Evolutionary conservation across 2,329 filamentous ascomycete species (phyloP), one percentile per base, ranked within the genome.

Genomic region (Magnaporthiopsis incrustans): DNA sequence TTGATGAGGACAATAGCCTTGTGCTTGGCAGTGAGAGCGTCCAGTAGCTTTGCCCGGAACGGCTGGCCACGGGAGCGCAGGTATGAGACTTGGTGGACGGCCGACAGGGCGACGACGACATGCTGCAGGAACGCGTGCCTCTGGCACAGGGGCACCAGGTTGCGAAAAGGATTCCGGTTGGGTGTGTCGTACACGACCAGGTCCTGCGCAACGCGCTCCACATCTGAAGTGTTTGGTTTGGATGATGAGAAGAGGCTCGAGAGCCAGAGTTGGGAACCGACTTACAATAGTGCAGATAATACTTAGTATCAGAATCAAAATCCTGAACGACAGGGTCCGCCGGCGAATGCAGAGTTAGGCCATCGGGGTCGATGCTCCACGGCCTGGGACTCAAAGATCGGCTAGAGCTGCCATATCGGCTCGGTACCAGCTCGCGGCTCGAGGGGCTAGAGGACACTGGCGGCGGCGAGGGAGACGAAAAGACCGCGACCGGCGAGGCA

Each of bases 61-160:
- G 70, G 69, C 4, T 70, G 69, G 53, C 75, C 65, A 33, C 71
- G 72, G 22, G 73, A 72, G 25, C 74, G 74, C 61, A 76, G 71
- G 22, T 78, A 71, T 50, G 79, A 79, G 30, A 77, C 79, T 70
- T 81, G 75, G 70, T 82, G 80, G 63, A 80, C 75, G 26, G 80
- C 80, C 3, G 80, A 79, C 10, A 77, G 78, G 60, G 80, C 79
- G 35, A 82, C 73, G 63, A 82, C 76, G 67, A 82, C 77, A 67
- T 81, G 76, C 60, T 77, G 76, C 38, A 82, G 70, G 27, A 80
- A 74, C 58, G 77, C 76, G 57, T 79, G 61, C 5, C 44, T 26
- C 22, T 26, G 26, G 44, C 61, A 62, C 14, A 62, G 44, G 18
- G 44, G 38, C 26, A 62, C 61, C 10, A 53, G 22, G 33, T 25